Base-by-base conservation (phyloP, 2,329 filamentous ascomycete genomes). In the Ceratocystis cacaofunesta region DNA sequence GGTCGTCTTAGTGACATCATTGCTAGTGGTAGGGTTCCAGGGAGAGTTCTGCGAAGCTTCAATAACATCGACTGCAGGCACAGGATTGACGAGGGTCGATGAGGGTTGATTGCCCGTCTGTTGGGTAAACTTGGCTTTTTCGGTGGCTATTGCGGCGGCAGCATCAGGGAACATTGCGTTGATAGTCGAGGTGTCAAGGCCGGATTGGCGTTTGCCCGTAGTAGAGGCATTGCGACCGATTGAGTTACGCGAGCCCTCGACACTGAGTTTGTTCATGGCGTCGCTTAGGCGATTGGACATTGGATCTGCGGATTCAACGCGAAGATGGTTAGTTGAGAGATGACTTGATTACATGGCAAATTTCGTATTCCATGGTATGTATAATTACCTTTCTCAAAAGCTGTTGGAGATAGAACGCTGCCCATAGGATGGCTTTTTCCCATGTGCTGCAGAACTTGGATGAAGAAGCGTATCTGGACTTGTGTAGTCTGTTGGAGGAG, bases 81-180 rank as follows among this genome's bases (percentile, higher is more conserved):
- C 85, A 68, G 86, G 81, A 75, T 92, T 97, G 78, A 96, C 97
- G 67, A 94, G 86, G 79, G 95, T 96, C 25, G 94, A 96, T 0
- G 89, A 85, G 2, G 92, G 91, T 25, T 87, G 86, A 69, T 92
- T 90, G 67, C 92, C 94, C 3, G 92, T 96, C 74, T 95, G 89
- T 75, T 96, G 92, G 19, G 92, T 95, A 73, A 95, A 97, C 74
- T 96, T 95, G 67, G 92, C 92, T 79, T 96, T 96, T 76, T 99
- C 92, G 68, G 94, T 95, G 30, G 92, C 92, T 74, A 99, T 97
- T n/a, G 94, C 94, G 52, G 92, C 92, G 15, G 94, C 94, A 57
- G 94, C 94, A 78, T 99, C 94, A 5, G 94, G 94, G 75, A 99
- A 99, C 94, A 99, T 97, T 71, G 90, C 91, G 76, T 96, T 96